These are phyloP conservation scores for Suillus plorans DNA, from an alignment of 768 basidiomycete genomes.

Conservation along the genomic window DNA sequence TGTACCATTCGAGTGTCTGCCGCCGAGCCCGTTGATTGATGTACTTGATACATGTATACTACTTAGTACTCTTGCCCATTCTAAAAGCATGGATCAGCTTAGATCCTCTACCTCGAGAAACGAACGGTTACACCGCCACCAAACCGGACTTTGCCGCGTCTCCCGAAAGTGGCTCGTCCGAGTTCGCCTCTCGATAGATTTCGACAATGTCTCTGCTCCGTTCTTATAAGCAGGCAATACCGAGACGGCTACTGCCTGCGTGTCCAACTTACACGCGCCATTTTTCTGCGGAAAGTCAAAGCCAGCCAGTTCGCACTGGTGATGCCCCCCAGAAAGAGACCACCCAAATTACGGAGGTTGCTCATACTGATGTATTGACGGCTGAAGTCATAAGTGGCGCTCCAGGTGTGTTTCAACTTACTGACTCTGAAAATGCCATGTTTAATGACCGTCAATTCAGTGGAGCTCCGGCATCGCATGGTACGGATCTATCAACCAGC, in stretches of 20 bases:
- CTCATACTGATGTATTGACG: conserved; percentile 60
- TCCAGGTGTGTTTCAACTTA: conserved; percentile 53
- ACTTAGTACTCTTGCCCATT: neutral
- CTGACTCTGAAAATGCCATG: neutral
- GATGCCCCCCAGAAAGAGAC: conserved; percentile 22
- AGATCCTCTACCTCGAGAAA: neutral
- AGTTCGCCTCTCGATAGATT: neutral
- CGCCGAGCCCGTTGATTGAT: neutral
- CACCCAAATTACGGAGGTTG: conserved; percentile 42
- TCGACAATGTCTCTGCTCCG: conserved; percentile 58
- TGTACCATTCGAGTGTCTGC: neutral
- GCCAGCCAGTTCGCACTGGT: conserved; percentile 22
- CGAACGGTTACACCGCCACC: neutral
- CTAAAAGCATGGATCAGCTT: neutral
- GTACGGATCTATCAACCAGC: conserved; percentile 94
- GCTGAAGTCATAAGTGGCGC: conserved; percentile 87
- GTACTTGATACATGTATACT: neutral
- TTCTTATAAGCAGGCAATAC: conserved; percentile 34
- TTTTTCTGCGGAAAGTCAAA: conserved; percentile 18
- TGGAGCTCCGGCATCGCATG: conserved; percentile 78
- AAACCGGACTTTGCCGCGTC: neutral
- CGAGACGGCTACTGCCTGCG: conserved; percentile 18
- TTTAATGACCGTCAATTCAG: conserved; percentile 37
- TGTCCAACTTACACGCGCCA: conserved; percentile 17
- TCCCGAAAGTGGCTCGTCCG: neutral